Percentiles rank a stretch among this genome's conserved stretches.
Conservation (phyloP, 2,329 filamentous ascomycete genomes). For the Fusarium buharicum region DNA sequence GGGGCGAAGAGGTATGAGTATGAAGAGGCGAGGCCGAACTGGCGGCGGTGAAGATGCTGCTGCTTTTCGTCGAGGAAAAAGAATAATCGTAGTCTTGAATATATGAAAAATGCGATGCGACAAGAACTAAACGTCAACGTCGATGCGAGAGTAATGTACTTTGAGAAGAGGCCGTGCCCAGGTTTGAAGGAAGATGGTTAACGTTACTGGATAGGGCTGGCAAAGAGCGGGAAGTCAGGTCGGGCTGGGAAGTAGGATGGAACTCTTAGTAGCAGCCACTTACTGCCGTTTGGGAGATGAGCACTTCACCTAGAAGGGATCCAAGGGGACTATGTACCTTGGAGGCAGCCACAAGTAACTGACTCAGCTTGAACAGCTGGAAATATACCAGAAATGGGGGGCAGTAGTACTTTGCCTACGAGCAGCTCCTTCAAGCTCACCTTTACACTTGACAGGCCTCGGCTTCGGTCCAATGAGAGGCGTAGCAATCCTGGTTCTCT, state of each 20-base stretch:
- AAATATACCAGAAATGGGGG: constrained; percentile 24
- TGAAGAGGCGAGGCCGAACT: constrained; percentile 31
- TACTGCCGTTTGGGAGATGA: constrained; percentile 26
- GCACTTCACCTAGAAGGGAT: constrained; percentile 14
- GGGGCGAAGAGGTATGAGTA: constrained; percentile 20
- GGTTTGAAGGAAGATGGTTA: constrained; percentile 40
- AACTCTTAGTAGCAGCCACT: constrained; percentile 29
- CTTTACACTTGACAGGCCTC: constrained; percentile 13
- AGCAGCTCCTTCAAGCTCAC: constrained; percentile 16
- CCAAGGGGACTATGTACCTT: constrained; percentile 22
- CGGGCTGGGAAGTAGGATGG: constrained; percentile 33
- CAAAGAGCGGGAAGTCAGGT: constrained; percentile 35
- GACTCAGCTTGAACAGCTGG: constrained; percentile 2
- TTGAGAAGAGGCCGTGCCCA: constrained; percentile 19
- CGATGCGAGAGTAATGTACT: constrained; percentile 6
- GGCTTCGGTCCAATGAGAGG: constrained; percentile 28
- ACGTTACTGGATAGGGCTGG: constrained; percentile 45
- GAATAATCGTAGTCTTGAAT: constrained; percentile 15
- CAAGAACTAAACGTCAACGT: constrained; percentile 2
- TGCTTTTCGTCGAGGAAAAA: constrained; percentile 20
- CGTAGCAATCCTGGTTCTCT: constrained; percentile 10
- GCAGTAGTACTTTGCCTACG: constrained; percentile 15
- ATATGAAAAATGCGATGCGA: constrained; percentile 28
- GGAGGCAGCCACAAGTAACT: constrained; percentile 30
- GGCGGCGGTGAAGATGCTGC: constrained; percentile 44